Evolutionary conservation across 1,139 yeast species (phyloP).

Genomic region (Yamadazyma diddensiae): DNA sequence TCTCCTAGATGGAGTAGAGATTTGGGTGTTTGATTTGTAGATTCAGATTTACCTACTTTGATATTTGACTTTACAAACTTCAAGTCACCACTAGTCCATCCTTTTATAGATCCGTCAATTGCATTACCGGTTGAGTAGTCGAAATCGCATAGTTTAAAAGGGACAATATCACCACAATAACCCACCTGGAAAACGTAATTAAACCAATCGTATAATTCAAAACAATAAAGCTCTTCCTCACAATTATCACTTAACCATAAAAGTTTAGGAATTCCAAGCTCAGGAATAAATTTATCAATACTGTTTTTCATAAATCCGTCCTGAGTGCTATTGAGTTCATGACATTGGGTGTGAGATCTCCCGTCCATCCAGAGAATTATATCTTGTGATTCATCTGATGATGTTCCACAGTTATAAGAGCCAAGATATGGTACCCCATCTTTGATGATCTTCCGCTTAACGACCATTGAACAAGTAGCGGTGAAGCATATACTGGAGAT

Average conservation of each 20-base stretch:
- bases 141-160: constrained; percentile 7
- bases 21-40: constrained; percentile 1
- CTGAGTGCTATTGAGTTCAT: constrained; percentile 24
- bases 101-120: constrained; percentile 56
- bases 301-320: constrained; percentile 19
- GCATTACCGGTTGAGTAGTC: constrained; percentile 19
- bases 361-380: constrained; percentile 62
- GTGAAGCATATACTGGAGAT: constrained; percentile 25
- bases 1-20: constrained; percentile 19
- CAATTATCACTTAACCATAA: constrained; percentile 31
- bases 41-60: constrained; percentile 17
- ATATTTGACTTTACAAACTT: constrained; percentile 17
- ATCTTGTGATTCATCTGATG: constrained; percentile 26
- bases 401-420: constrained; percentile 22
- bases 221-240: constrained; percentile 29
- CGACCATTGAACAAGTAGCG: constrained; percentile 58
- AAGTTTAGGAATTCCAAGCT: constrained; percentile 56
- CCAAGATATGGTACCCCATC: constrained; percentile 20
- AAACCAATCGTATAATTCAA: constrained; percentile 54
- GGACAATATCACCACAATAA: constrained; percentile 11
- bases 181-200: constrained; percentile 35
- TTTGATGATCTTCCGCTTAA: constrained; percentile 18
- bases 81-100: constrained; percentile 41
- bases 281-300: constrained; percentile 52
- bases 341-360: constrained; percentile 34